Evolutionary conservation across 129 eudicot genomes (phyloP).

Genomic region (Chrysanthemum seticuspe): DNA sequence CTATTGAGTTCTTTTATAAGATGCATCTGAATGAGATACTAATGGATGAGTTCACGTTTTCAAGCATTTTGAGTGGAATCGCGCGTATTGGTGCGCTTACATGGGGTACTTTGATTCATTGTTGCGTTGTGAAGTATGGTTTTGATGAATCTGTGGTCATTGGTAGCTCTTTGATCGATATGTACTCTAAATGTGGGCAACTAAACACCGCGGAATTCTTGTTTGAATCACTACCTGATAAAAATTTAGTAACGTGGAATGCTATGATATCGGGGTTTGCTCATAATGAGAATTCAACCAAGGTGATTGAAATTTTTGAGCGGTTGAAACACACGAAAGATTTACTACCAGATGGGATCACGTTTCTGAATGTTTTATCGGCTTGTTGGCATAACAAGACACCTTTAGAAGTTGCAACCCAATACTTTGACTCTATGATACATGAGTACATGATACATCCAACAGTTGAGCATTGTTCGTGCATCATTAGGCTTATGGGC

Average conservation of each 20-base stretch:
- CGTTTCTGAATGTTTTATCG: constrained; percentile 56
- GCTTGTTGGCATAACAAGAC: constrained; percentile 72
- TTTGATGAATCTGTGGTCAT: constrained; percentile 52
- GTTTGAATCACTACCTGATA: constrained; percentile 42
- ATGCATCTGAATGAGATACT: constrained; percentile 45
- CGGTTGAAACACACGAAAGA: constrained; percentile 36
- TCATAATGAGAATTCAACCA: constrained; percentile 50
- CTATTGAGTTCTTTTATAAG: constrained; percentile 45
- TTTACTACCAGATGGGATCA: constrained; percentile 64
- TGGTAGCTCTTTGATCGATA: constrained; percentile 70
- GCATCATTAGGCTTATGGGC: constrained; percentile 71
- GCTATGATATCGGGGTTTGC: constrained; percentile 74
- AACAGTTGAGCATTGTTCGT: constrained; percentile 64
- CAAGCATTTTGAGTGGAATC: constrained; percentile 70
- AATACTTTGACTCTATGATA: constrained; percentile 59
- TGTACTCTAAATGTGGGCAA: constrained; percentile 75
- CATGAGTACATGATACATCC: constrained; percentile 49
- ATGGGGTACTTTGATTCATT: constrained; percentile 67
- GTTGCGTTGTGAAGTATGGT: constrained; percentile 48
- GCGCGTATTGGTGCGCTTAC: constrained; percentile 49
- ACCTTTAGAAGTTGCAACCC: constrained; percentile 48
- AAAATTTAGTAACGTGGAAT: constrained; percentile 75
- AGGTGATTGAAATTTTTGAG: constrained; percentile 56
- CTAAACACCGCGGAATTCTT: constrained; percentile 45
- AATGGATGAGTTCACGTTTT: constrained; percentile 78